phyloP scores from a whole-genome alignment of 2,329 filamentous ascomycete species.

The Colletotrichum sp. region DNA sequence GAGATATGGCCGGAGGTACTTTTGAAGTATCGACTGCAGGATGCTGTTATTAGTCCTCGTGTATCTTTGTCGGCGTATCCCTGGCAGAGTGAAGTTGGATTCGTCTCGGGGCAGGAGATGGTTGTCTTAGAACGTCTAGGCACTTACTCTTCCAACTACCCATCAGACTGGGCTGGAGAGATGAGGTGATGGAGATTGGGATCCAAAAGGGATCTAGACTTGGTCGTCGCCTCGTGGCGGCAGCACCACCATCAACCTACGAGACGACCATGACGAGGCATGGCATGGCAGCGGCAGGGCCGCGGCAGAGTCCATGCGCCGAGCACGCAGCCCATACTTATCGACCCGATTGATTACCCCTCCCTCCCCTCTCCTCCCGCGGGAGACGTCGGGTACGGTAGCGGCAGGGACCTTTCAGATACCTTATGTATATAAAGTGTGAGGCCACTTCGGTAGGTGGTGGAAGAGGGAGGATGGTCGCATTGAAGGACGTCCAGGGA shows the following conservation, averaged over 20 bases:
- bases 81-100: neutral
- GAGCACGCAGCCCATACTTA: neutral
- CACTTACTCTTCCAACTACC: neutral
- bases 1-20: neutral
- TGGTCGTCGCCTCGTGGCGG: neutral
- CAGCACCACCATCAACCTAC: neutral
- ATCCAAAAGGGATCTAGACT: neutral
- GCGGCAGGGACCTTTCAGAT: neutral
- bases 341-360: neutral
- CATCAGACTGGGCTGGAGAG: neutral
- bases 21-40: neutral
- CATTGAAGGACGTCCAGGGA: neutral
- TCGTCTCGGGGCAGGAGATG: neutral
- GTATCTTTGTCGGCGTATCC: neutral
- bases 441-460: neutral
- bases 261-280: neutral
- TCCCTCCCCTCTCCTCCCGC: neutral
- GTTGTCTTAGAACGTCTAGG: neutral
- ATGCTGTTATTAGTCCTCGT: neutral
- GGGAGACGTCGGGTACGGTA: neutral
- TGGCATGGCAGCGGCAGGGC: neutral
- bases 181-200: neutral
- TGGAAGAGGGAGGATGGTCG: neutral
- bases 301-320: neutral
- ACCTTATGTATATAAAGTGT: neutral